Evolutionary conservation across 805 yeast species (phyloP).

Genomic region (Candida boleticola): DNA sequence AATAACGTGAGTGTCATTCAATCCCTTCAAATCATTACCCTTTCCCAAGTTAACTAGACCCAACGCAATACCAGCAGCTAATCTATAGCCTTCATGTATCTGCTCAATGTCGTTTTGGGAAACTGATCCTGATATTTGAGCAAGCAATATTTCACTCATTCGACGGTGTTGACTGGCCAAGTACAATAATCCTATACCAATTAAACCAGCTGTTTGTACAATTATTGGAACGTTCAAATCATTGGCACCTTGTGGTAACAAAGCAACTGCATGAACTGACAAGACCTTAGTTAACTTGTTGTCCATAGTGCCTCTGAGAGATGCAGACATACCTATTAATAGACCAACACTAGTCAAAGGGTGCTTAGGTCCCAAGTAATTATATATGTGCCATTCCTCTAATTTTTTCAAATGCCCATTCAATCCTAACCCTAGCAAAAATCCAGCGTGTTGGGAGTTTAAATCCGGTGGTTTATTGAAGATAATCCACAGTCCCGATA

Average conservation of each 20-base stretch:
- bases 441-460: constrained; percentile 90
- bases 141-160: constrained; percentile 75
- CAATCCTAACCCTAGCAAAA: constrained; percentile 85
- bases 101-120: constrained; percentile 52
- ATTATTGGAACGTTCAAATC: constrained; percentile 79
- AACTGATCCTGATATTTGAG: constrained; percentile 62
- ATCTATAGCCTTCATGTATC: constrained; percentile 75
- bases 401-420: constrained; percentile 80
- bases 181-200: constrained; percentile 87
- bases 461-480: constrained; percentile 73
- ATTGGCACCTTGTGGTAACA: constrained; percentile 87
- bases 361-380: constrained; percentile 87
- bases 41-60: constrained; percentile 83
- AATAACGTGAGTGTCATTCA: constrained; percentile 62
- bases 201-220: constrained; percentile 88
- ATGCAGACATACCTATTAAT: constrained; percentile 89
- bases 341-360: constrained; percentile 82
- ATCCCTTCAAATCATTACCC: constrained; percentile 58
- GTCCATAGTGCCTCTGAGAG: constrained; percentile 80
- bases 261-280: constrained; percentile 88
- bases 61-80: constrained; percentile 84
- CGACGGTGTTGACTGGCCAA: constrained; percentile 75
- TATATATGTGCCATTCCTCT: constrained; percentile 96
- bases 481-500: constrained; percentile 88
- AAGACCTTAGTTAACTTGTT: constrained; percentile 83